A percentile compares a stretch with the other conserved stretches of the same genome.
Conservation (phyloP, 2,329 filamentous ascomycete genomes). For the Cladosporium sp. region DNA sequence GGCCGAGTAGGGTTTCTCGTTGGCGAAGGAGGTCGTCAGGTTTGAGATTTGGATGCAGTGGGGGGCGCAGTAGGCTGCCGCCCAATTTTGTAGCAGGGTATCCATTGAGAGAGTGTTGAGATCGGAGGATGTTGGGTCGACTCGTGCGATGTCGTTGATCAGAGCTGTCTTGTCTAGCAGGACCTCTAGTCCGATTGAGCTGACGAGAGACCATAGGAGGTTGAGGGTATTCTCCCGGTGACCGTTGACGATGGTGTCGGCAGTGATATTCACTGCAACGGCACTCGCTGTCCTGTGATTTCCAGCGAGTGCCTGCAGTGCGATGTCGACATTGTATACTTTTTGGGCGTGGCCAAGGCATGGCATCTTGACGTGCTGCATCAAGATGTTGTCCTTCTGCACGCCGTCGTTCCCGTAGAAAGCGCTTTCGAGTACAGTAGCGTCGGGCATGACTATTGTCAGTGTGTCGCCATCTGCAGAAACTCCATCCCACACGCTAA, state of each 20-base stretch:
- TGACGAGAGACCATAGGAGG: conserved; percentile 55
- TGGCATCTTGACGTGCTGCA: conserved; percentile 53
- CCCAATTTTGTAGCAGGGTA: conserved; percentile 50
- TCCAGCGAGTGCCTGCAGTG: conserved; percentile 46
- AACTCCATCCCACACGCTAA: neutral
- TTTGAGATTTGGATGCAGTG: conserved; percentile 46
- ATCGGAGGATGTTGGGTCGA: neutral
- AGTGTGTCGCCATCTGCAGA: conserved; percentile 17
- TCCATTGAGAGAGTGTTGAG: neutral
- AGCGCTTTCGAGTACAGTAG: conserved; percentile 37
- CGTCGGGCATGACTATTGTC: conserved; percentile 41
- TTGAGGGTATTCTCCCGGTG: conserved; percentile 59
- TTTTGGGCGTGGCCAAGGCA: conserved; percentile 51
- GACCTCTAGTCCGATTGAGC: conserved; percentile 48
- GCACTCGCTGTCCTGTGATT: conserved; percentile 36
- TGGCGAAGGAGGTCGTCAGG: conserved; percentile 52
- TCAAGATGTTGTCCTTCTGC: conserved; percentile 43
- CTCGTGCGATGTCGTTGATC: conserved; percentile 36
- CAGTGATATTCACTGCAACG: conserved; percentile 40
- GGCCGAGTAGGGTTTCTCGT: conserved; percentile 47
- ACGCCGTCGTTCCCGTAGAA: conserved; percentile 23
- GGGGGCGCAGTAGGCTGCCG: conserved; percentile 43
- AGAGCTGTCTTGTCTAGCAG: conserved; percentile 53
- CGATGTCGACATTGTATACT: conserved; percentile 53
- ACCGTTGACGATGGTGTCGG: conserved; percentile 57